Evolutionary conservation across 1,284 basidiomycete genomes (phyloP).

Genomic region (Ustilago esculenta): DNA sequence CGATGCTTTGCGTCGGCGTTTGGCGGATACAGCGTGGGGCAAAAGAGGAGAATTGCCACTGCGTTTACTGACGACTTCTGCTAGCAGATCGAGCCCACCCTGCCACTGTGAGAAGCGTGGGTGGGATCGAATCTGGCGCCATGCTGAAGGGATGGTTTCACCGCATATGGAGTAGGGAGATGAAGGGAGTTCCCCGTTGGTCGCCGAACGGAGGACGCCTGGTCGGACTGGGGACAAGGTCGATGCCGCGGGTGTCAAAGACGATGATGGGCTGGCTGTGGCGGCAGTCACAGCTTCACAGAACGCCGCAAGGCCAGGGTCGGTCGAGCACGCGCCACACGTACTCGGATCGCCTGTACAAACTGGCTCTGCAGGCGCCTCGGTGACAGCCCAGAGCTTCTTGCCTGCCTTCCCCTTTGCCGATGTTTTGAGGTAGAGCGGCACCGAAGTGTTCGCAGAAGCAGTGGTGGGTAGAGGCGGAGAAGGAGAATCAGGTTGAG

Average conservation of each 20-base stretch:
- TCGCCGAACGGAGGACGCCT: slow-evolving; percentile 15
- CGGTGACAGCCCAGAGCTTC: slow-evolving; percentile 30
- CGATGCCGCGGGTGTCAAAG: not conserved
- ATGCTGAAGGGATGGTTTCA: slow-evolving; percentile 60
- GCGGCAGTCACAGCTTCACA: slow-evolving; percentile 49
- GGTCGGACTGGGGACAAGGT: slow-evolving; percentile 9
- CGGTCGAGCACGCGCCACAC: slow-evolving; percentile 48
- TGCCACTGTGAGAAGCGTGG: slow-evolving; percentile 57
- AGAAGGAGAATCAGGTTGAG: slow-evolving; percentile 17
- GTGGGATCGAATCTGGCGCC: slow-evolving; percentile 60
- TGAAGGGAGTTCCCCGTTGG: slow-evolving; percentile 9
- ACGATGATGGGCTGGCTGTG: slow-evolving; percentile 5
- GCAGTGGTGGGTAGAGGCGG: slow-evolving; percentile 5
- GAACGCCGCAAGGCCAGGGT: slow-evolving; percentile 53
- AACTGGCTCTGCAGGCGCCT: slow-evolving; percentile 19
- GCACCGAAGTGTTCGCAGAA: slow-evolving; percentile 11
- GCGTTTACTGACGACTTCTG: slow-evolving; percentile 59
- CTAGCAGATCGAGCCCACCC: slow-evolving; percentile 62
- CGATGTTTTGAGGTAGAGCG: slow-evolving; percentile 19
- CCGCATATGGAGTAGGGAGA: slow-evolving; percentile 3
- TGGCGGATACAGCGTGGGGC: not conserved
- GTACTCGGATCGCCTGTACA: slow-evolving; percentile 55
- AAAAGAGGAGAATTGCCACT: slow-evolving; percentile 42
- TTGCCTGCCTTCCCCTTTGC: slow-evolving; percentile 10
- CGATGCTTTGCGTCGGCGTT: slow-evolving; percentile 24